Base-by-base conservation (phyloP, 208 protist genomes). In the Acanthamoeba healyi region DNA sequence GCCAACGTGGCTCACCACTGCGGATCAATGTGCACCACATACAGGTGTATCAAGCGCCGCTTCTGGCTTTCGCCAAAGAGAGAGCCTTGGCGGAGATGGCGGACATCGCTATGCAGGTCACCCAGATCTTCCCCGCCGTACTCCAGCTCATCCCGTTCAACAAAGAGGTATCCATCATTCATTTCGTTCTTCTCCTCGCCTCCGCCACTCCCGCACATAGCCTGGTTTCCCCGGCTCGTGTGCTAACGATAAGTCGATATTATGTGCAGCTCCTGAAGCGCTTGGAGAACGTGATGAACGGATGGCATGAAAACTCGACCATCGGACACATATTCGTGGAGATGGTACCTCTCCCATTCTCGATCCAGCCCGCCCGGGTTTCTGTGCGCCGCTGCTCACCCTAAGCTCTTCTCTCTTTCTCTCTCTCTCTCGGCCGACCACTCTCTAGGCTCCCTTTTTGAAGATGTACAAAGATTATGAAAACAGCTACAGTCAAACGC, bases 401-500 rank as follows among this genome's bases (percentile, higher is more conserved):
- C n/a, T n/a, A n/a, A n/a, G n/a, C n/a, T n/a, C n/a, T n/a, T n/a
- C n/a, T 22, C 24, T 36, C 24, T 72, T 72, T 22, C 63, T 72
- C 24, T 36, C 24, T 22, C 32, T 36, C 12, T n/a, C n/a, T n/a
- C n/a, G n/a, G n/a, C n/a, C n/a, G n/a, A n/a, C n/a, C n/a, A n/a
- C n/a, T n/a, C n/a, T n/a, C 14, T 32, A 82, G 72, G 72, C 72
- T 7, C 72, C 72, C 6, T 82, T 82, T 82, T 82, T 82, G 34
- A 82, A 82, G 72, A 82, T 82, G 34, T 82, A 82, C 42, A 82
- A 42, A 82, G 72, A 82, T 29, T 82, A 82, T 42, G 72, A 82
- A 26, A 82, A 82, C 72, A 82, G 42, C 72, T 82, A 82, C 72
- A 51, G 42, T 24, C 42, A 42, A 82, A 51, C 72, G 10, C 72